Conservation (phyloP, 139 green algal species). For the Eudorina sp. region DNA sequence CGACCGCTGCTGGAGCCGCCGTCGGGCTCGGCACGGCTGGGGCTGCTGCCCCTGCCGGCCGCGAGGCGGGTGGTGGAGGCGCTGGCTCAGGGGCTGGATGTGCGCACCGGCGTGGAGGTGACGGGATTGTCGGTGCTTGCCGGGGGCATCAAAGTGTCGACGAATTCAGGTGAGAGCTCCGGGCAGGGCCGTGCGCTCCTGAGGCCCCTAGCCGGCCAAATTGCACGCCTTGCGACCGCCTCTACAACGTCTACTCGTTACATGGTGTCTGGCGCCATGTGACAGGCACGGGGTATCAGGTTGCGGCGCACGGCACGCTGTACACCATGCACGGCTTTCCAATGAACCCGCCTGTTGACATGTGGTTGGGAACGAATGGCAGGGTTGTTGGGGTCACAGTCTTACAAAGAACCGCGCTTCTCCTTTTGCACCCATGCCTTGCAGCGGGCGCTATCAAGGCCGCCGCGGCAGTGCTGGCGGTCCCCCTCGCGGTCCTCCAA, state of each 20-base stretch:
- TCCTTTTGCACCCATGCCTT: background rate
- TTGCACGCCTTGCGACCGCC: too few species aligned
- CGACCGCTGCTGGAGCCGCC: background rate
- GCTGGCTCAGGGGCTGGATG: constrained; percentile 13
- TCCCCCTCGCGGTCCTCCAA: constrained; percentile 19
- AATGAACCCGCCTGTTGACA: too few species aligned
- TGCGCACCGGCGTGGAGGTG: constrained; percentile 4
- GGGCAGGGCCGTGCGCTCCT: too few species aligned
- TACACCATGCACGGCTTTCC: too few species aligned
- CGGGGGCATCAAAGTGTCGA: background rate
- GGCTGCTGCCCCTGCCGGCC: background rate
- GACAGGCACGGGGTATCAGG: too few species aligned
- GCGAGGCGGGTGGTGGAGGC: background rate
- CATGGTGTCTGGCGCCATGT: too few species aligned
- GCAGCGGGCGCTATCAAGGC: constrained; percentile 12
- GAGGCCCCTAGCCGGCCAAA: too few species aligned
- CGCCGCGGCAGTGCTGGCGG: constrained; percentile 12
- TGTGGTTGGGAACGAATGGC: too few species aligned
- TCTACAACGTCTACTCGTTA: too few species aligned
- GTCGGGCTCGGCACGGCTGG: background rate
- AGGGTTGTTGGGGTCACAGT: too few species aligned
- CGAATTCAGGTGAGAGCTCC: background rate
- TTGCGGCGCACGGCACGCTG: too few species aligned
- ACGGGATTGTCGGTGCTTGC: constrained; percentile 21
- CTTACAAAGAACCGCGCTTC: too few species aligned